Evolutionary conservation across 306 rosid genomes (phyloP).

Genomic region (Cucumis sativus): DNA sequence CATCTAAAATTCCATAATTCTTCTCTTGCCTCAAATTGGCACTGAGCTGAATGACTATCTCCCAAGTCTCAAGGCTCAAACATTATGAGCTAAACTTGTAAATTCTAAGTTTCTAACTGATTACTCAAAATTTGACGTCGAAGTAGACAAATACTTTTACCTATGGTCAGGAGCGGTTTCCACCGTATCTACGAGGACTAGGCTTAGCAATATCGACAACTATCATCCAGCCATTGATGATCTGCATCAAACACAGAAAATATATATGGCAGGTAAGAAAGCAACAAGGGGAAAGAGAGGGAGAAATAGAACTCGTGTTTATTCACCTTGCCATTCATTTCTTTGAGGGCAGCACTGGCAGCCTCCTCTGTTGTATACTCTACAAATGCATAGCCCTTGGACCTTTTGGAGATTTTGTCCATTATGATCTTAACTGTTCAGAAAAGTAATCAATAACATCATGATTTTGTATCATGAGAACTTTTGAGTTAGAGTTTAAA

Average conservation of each 20-base stretch:
- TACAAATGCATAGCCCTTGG: constrained; percentile 87
- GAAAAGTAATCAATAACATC: constrained; percentile 14
- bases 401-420: constrained; percentile 89
- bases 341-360: constrained; percentile 68
- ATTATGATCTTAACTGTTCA: constrained; percentile 63
- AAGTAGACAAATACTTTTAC: not conserved
- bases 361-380: constrained; percentile 82
- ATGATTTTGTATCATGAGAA: not conserved
- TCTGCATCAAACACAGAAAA: constrained; percentile 28
- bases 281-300: not conserved
- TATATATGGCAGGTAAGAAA: not conserved
- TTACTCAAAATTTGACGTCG: not conserved
- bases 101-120: not conserved
- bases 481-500: not conserved
- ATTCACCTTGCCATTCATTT: constrained; percentile 87
- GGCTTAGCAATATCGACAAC: constrained; percentile 80
- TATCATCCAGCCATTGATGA: constrained; percentile 93
- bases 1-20: too few species aligned
- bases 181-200: constrained; percentile 33
- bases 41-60: not conserved
- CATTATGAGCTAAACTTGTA: not conserved
- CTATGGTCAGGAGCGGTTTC: constrained; percentile 18
- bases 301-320: not conserved
- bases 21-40: not conserved
- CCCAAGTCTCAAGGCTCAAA: not conserved